Percentiles rank a stretch among this genome's conserved stretches.
phyloP scores from a whole-genome alignment of 345 rosid genomes.

The Camelina hispida region DNA sequence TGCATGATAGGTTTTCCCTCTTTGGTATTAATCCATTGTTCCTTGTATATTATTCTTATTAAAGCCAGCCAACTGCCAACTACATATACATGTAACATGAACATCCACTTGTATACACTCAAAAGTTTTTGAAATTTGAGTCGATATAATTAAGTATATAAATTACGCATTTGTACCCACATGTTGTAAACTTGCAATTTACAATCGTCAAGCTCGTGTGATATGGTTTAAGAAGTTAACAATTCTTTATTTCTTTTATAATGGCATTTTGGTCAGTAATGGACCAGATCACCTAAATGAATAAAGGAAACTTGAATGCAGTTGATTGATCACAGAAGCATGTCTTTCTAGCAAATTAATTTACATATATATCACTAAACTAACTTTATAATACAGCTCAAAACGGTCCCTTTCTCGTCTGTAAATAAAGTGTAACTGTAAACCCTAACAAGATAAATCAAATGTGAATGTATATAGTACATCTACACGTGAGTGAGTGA shows the following conservation, averaged over 20 bases:
- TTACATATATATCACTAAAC: background rate
- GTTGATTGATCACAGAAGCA: no score
- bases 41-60: slow-evolving; percentile 21
- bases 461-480: slow-evolving; percentile 34
- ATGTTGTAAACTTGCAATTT: background rate
- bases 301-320: no score
- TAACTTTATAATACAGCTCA: slow-evolving; percentile 22
- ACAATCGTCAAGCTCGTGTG: background rate
- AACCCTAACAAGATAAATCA: slow-evolving; percentile 36
- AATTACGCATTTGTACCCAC: background rate
- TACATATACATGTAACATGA: slow-evolving; percentile 22
- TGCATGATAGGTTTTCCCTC: slow-evolving; percentile 44
- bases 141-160: background rate
- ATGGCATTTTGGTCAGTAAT: background rate
- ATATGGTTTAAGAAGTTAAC: background rate
- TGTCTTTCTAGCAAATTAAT: no score
- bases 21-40: slow-evolving; percentile 26
- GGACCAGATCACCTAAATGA: no score
- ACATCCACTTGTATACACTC: slow-evolving; percentile 2
- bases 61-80: slow-evolving; percentile 40
- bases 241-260: no score
- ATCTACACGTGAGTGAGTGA: slow-evolving; percentile 35
- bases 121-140: background rate
- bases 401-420: background rate
- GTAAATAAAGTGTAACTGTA: slow-evolving; percentile 21